phyloP scores from a whole-genome alignment of 2,329 filamentous ascomycete species.

The Sclerotinia nivalis region DNA sequence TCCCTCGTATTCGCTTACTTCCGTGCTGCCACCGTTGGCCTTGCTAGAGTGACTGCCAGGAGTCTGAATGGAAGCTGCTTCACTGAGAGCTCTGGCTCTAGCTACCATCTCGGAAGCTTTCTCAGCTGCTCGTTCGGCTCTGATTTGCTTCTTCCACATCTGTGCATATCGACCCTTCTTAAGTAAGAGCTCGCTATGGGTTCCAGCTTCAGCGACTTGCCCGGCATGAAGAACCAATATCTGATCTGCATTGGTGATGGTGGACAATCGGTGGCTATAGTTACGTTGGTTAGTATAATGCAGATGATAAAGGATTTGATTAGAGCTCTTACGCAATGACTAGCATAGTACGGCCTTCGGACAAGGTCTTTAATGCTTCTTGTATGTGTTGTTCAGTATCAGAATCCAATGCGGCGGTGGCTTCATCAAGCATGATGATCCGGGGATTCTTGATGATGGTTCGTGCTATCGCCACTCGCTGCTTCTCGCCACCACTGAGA shows the following conservation, averaged over 20 bases:
- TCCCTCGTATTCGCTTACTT: conserved; percentile 38
- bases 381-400: conserved; percentile 95
- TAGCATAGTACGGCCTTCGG: conserved; percentile 84
- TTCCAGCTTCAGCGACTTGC: conserved; percentile 75
- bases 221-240: conserved; percentile 81
- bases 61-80: conserved; percentile 34
- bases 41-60: conserved; percentile 33
- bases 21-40: conserved; percentile 36
- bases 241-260: conserved; percentile 87
- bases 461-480: conserved; percentile 88
- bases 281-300: conserved; percentile 69
- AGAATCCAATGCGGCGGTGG: conserved; percentile 86
- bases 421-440: conserved; percentile 91
- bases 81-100: conserved; percentile 38
- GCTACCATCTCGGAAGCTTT: conserved; percentile 48
- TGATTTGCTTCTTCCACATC: conserved; percentile 89
- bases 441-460: conserved; percentile 90
- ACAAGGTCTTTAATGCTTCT: conserved; percentile 77
- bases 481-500: conserved; percentile 88
- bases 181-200: conserved; percentile 72
- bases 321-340: conserved; percentile 76
- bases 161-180: conserved; percentile 71
- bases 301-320: conserved; percentile 56
- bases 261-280: conserved; percentile 75
- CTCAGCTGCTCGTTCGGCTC: conserved; percentile 69